phyloP scores from a whole-genome alignment of 345 rosid genomes.

The Viola odorata region DNA sequence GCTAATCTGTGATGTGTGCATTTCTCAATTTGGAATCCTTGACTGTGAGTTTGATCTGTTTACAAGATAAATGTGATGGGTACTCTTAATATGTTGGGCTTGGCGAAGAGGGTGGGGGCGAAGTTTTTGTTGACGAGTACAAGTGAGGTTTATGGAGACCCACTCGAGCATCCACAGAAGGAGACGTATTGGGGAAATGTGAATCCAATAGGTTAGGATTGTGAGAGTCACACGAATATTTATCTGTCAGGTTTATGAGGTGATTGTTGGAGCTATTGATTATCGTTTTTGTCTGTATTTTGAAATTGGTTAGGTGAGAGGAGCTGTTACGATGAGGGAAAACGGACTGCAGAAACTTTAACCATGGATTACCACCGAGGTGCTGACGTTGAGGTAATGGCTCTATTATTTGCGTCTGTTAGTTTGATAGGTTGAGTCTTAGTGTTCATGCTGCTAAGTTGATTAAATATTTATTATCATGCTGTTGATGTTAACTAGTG shows the following conservation, averaged over 20 bases:
- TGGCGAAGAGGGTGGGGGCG: slow-evolving; percentile 98
- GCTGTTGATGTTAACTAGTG: too few relatives aligned
- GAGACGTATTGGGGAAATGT: slow-evolving; percentile 99
- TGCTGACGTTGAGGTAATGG: slow-evolving; percentile 84
- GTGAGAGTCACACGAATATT: too few relatives aligned
- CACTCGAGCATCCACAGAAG: slow-evolving; percentile 98
- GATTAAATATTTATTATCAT: too few relatives aligned
- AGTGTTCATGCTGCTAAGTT: too few relatives aligned
- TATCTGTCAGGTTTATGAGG: not conserved
- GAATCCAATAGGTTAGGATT: slow-evolving; percentile 75
- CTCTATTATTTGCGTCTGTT: not conserved
- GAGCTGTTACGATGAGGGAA: slow-evolving; percentile 99
- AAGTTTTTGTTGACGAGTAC: slow-evolving; percentile 94
- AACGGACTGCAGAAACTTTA: slow-evolving; percentile 91
- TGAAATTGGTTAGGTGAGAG: slow-evolving; percentile 57
- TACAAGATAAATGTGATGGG: slow-evolving; percentile 99
- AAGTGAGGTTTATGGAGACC: slow-evolving; percentile 99
- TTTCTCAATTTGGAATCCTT: slow-evolving; percentile 38
- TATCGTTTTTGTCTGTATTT: slow-evolving; percentile 5
- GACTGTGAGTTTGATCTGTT: slow-evolving; percentile 21
- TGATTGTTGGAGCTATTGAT: slow-evolving; percentile 1
- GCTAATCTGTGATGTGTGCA: slow-evolving; percentile 6
- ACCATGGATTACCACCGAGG: slow-evolving; percentile 98
- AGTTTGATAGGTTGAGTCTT: not conserved
- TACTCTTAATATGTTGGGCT: slow-evolving; percentile 93